phyloP scores from a whole-genome alignment of 2,329 filamentous ascomycete species.

The Sporothrix pallida region DNA sequence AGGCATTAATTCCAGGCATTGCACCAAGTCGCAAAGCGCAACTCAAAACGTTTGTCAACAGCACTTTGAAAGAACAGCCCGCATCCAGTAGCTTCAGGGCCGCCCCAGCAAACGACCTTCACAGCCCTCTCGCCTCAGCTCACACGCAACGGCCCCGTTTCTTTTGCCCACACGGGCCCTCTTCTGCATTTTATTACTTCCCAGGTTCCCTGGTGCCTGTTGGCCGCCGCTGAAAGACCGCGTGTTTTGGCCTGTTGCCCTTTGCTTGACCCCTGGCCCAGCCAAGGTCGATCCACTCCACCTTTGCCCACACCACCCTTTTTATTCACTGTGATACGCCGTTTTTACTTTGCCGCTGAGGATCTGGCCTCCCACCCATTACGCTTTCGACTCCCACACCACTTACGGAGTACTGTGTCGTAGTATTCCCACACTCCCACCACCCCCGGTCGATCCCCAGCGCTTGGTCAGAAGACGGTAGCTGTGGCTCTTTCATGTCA shows the following conservation, averaged over 20 bases:
- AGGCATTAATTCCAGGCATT: neutral
- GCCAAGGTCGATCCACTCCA: constrained; percentile 27
- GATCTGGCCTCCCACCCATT: neutral
- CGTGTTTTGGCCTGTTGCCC: constrained; percentile 12
- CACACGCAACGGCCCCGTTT: constrained; percentile 14
- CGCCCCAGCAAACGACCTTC: constrained; percentile 17
- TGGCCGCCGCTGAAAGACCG: constrained; percentile 19
- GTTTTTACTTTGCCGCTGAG: constrained; percentile 31
- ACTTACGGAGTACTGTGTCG: neutral
- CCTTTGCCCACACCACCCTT: constrained; percentile 26
- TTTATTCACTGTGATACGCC: constrained; percentile 1
- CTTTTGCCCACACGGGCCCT: neutral
- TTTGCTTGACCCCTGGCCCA: constrained; percentile 29
- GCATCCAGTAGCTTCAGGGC: constrained; percentile 14
- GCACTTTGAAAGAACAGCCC: neutral
- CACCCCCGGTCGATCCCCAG: constrained; percentile 30
- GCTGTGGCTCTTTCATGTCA: neutral
- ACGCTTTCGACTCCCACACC: neutral
- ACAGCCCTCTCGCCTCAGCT: constrained; percentile 31
- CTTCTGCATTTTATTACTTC: neutral
- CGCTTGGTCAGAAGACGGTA: constrained; percentile 33
- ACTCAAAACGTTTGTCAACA: neutral
- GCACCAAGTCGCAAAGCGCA: neutral
- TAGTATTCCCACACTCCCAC: neutral
- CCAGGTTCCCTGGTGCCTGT: constrained; percentile 21